phyloP scores from a whole-genome alignment of 441 rosid species.

The Mallotus repandus region DNA sequence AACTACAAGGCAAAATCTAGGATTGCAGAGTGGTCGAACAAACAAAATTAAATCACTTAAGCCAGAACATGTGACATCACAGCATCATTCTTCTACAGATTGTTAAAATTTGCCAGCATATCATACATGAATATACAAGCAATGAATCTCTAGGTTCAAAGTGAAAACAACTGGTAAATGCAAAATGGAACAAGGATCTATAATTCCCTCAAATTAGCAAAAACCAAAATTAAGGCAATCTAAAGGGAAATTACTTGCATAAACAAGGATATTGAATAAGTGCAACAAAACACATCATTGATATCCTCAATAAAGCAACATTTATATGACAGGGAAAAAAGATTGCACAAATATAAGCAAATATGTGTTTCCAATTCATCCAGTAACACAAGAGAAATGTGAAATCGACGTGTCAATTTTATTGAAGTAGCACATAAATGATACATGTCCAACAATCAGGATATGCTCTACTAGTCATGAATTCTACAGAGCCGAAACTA shows the following conservation, averaged over 20 bases:
- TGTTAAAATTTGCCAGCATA: conserved; percentile 14
- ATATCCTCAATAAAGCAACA: not conserved
- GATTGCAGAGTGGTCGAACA: too few relatives aligned
- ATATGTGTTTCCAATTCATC: not conserved
- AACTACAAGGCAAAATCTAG: not conserved
- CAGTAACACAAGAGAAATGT: not conserved
- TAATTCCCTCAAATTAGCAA: not conserved
- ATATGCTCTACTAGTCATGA: conserved; percentile 46
- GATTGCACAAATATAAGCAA: not conserved
- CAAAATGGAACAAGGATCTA: not conserved
- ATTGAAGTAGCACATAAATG: conserved; percentile 45
- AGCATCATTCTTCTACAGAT: not conserved
- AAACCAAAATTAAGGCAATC: not conserved
- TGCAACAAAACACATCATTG: not conserved
- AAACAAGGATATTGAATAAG: not conserved
- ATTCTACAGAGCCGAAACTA: conserved; percentile 50
- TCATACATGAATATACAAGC: too few relatives aligned
- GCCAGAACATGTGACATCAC: not conserved
- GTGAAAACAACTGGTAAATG: conserved; percentile 24
- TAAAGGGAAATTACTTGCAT: not conserved
- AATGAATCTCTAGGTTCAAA: not conserved
- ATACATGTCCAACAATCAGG: conserved; percentile 51
- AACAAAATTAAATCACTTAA: not conserved
- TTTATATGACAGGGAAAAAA: not conserved
- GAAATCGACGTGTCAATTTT: conserved; percentile 25